Base-by-base conservation (phyloP, 352 stramenopile species). In the Pythium plurisporium region DNA sequence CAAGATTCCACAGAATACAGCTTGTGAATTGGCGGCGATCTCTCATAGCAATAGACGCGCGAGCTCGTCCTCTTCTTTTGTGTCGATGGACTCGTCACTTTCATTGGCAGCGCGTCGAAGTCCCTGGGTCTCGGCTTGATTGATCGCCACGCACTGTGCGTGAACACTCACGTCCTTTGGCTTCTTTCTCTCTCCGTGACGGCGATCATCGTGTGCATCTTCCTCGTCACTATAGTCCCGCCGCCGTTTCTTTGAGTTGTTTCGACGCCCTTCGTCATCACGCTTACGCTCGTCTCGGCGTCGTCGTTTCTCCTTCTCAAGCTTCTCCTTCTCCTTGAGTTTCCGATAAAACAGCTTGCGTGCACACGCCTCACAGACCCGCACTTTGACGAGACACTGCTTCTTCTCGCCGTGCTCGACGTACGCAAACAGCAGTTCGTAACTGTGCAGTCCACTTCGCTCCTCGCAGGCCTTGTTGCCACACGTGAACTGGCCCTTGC, bases 341-440 rank as follows among this genome's bases (percentile, higher is more conserved):
- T 89, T 87, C 33, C 73, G 71, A 47, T 76, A 81, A 43, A 94
- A 91, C 25, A 94, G 54, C 52, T 87, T 86, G n/a, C 62, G 41
- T 1, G 82, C 82, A 46, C 86, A 95, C 1, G 7, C 15, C 22
- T 67, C 60, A 33, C 86, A 95, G 4, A 78, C 71, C n/a, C 79
- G 76, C 19, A 91, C 70, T 62, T 92, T 95, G 12, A 95, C 81
- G 19, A 95, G 70, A 47, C 77, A 88, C 29, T 62, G 69, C 62
- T 93, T 93, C 54, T 60, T 65, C 43, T 79, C 57, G 23, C 67
- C 70, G 9, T 89, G 56, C 61, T 95, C 86, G 11, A 72, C 47
- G 43, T 95, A 95, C 27, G 71, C 68, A 58, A 95, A 95, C 31
- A 88, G 58, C 55, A 95, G 59, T 66, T 95, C 86, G 60, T 91